phyloP scores from a whole-genome alignment of 2,329 filamentous ascomycete species.

The Ambrosiella cleistominuta region DNA sequence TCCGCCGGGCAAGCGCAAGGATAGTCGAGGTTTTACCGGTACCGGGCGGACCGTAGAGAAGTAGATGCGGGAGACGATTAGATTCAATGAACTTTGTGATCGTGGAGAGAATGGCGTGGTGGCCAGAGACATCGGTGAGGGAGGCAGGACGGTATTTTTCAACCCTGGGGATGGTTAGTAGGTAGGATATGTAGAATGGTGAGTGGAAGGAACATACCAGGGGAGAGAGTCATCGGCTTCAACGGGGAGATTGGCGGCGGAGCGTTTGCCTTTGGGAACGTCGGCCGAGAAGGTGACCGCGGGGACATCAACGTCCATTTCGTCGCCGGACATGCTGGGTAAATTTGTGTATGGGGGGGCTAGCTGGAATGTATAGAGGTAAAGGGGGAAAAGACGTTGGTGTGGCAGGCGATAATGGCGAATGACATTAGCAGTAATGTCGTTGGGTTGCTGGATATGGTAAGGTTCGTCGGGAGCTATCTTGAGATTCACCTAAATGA shows the following conservation, averaged over 20 bases:
- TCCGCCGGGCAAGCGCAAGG: conserved; percentile 75
- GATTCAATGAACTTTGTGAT: conserved; percentile 96
- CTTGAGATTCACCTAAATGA: background rate
- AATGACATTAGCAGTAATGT: background rate
- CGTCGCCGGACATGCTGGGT: conserved; percentile 39
- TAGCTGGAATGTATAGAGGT: background rate
- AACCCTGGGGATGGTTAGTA: conserved; percentile 41
- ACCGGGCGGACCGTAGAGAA: conserved; percentile 89
- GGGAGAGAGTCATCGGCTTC: conserved; percentile 87
- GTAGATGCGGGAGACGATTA: conserved; percentile 84
- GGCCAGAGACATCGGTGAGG: conserved; percentile 82
- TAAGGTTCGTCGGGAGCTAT: background rate
- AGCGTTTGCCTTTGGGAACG: conserved; percentile 73
- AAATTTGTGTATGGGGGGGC: background rate
- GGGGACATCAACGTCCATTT: conserved; percentile 42
- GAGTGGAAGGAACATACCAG: conserved; percentile 41
- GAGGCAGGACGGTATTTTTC: conserved; percentile 90
- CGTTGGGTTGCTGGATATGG: background rate
- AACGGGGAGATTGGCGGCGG: conserved; percentile 79
- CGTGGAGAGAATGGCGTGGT: conserved; percentile 91
- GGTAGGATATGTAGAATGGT: background rate
- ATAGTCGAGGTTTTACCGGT: conserved; percentile 97
- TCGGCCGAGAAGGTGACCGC: conserved; percentile 53
- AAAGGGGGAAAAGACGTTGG: background rate
- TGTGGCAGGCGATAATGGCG: background rate